phyloP scores from a whole-genome alignment of 106 monocot genomes.

The Ottelia alismoides region DNA sequence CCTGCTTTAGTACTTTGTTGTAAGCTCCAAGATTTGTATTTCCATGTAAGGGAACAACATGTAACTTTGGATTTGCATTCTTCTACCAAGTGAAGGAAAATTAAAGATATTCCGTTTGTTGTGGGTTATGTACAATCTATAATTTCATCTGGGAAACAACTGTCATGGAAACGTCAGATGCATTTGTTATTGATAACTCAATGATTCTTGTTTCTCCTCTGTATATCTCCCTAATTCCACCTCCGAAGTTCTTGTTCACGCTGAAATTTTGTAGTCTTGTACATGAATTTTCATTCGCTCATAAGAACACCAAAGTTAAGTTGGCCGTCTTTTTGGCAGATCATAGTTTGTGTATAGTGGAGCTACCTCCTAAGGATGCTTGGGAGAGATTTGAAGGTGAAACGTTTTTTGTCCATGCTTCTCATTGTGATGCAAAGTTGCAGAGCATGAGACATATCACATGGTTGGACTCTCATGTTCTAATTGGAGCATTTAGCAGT shows the following conservation, averaged over 20 bases:
- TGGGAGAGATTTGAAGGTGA: constrained; percentile 66
- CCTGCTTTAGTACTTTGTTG: too few species aligned
- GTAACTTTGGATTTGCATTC: too few species aligned
- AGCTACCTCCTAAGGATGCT: constrained; percentile 30
- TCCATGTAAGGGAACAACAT: too few species aligned
- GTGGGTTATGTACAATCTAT: too few species aligned
- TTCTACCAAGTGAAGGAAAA: too few species aligned
- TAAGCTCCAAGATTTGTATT: too few species aligned
- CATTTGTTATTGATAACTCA: too few species aligned
- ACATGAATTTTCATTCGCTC: constrained; percentile 33
- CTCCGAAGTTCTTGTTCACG: constrained; percentile 73
- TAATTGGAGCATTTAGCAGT: constrained; percentile 32
- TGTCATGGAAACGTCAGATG: constrained; percentile 44
- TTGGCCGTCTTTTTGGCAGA: constrained; percentile 53
- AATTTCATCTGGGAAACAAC: too few species aligned
- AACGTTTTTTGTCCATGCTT: constrained; percentile 24
- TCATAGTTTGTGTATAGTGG: constrained; percentile 43
- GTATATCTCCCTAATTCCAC: constrained; percentile 50
- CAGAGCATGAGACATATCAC: constrained; percentile 36
- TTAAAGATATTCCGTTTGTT: too few species aligned
- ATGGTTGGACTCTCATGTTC: constrained; percentile 58
- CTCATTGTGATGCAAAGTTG: constrained; percentile 14
- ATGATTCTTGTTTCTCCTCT: too few species aligned
- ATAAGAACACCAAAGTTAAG: constrained; percentile 33
- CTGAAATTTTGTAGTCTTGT: constrained; percentile 58